Evolutionary conservation across 371 early-diverging fungal species (phyloP).

Genomic region (Syncephalastrum sp.): DNA sequence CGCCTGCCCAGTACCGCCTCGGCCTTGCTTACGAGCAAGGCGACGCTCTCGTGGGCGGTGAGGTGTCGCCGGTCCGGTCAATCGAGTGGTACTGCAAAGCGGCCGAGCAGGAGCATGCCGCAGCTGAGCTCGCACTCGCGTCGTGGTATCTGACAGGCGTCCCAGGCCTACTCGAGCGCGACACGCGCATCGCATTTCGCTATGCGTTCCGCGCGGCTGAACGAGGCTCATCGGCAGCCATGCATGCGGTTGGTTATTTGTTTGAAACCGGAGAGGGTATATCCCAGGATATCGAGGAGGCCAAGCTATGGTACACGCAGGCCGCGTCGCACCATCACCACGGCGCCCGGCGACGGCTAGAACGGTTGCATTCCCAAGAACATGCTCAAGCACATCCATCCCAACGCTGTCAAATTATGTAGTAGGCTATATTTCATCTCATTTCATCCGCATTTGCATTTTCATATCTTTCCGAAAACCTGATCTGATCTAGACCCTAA

Average conservation of each 20-base stretch:
- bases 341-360: slow-evolving; percentile 65
- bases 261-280: slow-evolving; percentile 82
- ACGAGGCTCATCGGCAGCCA: slow-evolving; percentile 73
- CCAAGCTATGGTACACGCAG: slow-evolving; percentile 68
- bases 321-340: slow-evolving; percentile 73
- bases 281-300: slow-evolving; percentile 60
- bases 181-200: slow-evolving; percentile 75
- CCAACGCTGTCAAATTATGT: not conserved
- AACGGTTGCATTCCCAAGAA: slow-evolving; percentile 60
- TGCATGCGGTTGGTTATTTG: slow-evolving; percentile 84
- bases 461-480: too few relatives aligned
- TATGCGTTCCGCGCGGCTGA: slow-evolving; percentile 83
- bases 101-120: slow-evolving; percentile 80
- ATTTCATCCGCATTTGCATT: too few relatives aligned
- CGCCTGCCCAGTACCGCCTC: slow-evolving; percentile 88
- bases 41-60: slow-evolving; percentile 61
- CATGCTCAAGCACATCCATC: too few relatives aligned
- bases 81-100: slow-evolving; percentile 97
- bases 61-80: slow-evolving; percentile 79
- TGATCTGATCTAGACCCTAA: too few relatives aligned
- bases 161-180: slow-evolving; percentile 66
- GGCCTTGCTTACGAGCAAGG: slow-evolving; percentile 96
- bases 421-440: too few relatives aligned
- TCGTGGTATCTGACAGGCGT: slow-evolving; percentile 82
- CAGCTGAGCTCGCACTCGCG: slow-evolving; percentile 79